Conservation (phyloP, 2,329 filamentous ascomycete genomes). For the Xylariaceae sp. region DNA sequence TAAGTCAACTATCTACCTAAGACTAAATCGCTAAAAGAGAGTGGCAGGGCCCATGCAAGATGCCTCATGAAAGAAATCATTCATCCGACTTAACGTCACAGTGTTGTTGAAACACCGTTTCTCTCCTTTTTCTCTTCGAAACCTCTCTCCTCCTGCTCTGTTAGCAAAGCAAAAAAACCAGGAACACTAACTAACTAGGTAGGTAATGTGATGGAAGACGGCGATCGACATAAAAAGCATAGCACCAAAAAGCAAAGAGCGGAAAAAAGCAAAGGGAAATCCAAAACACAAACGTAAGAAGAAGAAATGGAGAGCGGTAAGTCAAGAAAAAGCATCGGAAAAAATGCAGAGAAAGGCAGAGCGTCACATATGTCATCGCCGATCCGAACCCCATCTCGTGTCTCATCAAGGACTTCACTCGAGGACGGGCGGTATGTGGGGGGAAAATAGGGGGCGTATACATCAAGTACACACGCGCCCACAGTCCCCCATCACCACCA, state of each 20-base stretch:
- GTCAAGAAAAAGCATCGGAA: neutral
- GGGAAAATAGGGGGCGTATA: neutral
- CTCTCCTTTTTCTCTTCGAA: slow-evolving; percentile 12
- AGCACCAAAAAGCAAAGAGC: neutral
- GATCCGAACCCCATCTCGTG: neutral
- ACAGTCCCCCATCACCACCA: neutral
- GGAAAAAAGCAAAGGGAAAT: neutral
- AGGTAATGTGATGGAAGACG: neutral
- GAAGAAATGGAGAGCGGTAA: neutral
- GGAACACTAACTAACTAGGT: slow-evolving; percentile 1
- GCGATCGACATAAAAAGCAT: no score
- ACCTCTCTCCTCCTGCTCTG: neutral
- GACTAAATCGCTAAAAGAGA: slow-evolving; percentile 1
- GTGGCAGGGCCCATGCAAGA: neutral
- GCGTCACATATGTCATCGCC: neutral
- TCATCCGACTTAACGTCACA: no score
- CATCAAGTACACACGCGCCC: neutral
- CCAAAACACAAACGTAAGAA: neutral
- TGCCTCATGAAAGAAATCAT: neutral
- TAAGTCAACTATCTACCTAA: slow-evolving; percentile 9
- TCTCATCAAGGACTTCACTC: slow-evolving; percentile 8
- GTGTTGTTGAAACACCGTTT: no score
- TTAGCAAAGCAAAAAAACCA: slow-evolving; percentile 1
- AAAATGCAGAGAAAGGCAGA: neutral
- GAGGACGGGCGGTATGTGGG: neutral